Base-by-base conservation (phyloP, 2,329 filamentous ascomycete species). In the Lasiodiplodia gonubiensis region DNA sequence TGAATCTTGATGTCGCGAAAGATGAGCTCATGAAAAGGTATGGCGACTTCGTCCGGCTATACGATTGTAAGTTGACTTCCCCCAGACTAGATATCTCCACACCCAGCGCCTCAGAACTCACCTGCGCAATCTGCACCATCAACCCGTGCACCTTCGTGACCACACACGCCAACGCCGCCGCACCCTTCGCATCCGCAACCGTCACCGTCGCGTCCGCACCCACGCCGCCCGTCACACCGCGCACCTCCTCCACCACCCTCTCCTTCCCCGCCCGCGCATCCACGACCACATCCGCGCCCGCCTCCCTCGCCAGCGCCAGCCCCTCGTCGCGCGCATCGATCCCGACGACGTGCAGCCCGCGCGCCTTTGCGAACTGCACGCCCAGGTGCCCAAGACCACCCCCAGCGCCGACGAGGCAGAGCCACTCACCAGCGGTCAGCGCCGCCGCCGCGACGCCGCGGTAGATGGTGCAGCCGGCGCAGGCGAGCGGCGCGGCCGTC, bases 111-210 rank as follows among this genome's bases (percentile, higher is more conserved):
- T 12, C 72, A 25, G 69, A 10, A 78, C 76, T 1, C 71, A 73
- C 23, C 75, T 88, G 86, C n/a, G 86, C 86, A 57, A 89, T 83
- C 73, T 89, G 86, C 2, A 89, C 79, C 72, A 88, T 79, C 0
- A 78, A 82, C 2, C 86, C 86, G 72, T 89, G 87, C 81, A 85
- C 88, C 71, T 81, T 84, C 0, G 87, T 89, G 0, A 88, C 77
- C 0, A 86, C 86, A 64, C 84, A 86, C 0, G 81, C 83, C 25
- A 83, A 74, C 5, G 80, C 85, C 49, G 85, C 82, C 2, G 86
- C 83, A 0, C 75, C 76, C 1, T 78, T 73, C 21, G 84, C 83
- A 69, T 89, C 86, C n/a, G 81, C 81, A 0, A 89, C 73, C 57
- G 84, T 84, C 14, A 89, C 74, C 0, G 86, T 83, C 1, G 83